Evolutionary conservation across 2,329 filamentous ascomycete genomes (phyloP), one percentile per base, ranked within the genome.

Genomic region (Onygenales sp.): DNA sequence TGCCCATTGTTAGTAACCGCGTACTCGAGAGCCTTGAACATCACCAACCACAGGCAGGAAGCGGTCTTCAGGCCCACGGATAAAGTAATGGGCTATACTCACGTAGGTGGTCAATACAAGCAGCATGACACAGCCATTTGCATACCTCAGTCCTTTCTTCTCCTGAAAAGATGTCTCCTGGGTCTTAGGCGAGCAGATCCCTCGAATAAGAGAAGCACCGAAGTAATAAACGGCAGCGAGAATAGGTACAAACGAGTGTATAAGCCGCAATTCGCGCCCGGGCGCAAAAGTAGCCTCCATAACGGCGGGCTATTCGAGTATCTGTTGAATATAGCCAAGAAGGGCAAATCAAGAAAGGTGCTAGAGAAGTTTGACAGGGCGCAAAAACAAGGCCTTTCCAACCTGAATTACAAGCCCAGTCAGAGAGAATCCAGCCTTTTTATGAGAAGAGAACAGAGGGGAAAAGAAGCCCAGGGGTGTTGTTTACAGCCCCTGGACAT

Each of bases 181-280:
- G 57, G 13, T 75, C 76, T 59, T 81, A 77, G 31, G 83, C 69
- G 14, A 75, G 79, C 64, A 77, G 81, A 39, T 78, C 69, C 3
- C 78, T 77, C 50, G 41, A 45, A 81, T 59, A 33, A 74, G 66
- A 27, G 75, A 76, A 7, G 81, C 71, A 51, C 75, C 57, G 50
- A 78, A 64, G 64, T 83, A 86, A 67, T 80, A 85, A 52, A 73
- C 47, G 60, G 84, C 83, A 55, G 83, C 67, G 17, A 73, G 55
- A 8, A 77, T 72, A 9, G 84, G 82, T n/a, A 60, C 14, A 14
- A 54, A 49, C 10, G 54, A 52, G 35, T 57, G 54, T 21, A 61
- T 39, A 38, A 44, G 36, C 48, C 50, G 50, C 41, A 54, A 36
- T 41, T 49, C 49, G 32, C 42, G 31, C n/a, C 33, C 45, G 14